These are phyloP conservation scores for Trichoderma arundinaceum DNA, from an alignment of 2,329 filamentous ascomycete species.

Conservation along the genomic window DNA sequence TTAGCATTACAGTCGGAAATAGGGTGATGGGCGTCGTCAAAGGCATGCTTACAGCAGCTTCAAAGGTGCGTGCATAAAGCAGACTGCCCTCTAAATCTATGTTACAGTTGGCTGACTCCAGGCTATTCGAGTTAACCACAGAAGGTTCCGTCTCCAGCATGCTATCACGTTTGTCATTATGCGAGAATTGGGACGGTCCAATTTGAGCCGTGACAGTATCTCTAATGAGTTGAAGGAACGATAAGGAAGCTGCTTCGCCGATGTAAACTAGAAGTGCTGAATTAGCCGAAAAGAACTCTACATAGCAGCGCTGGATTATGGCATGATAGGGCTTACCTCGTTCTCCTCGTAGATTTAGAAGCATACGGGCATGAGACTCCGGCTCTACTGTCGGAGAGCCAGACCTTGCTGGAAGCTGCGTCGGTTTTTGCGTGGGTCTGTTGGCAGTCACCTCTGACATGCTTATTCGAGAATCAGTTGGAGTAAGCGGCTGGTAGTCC, in stretches of 20 bases:
- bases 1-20: neutral
- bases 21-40: neutral
- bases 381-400: constrained; percentile 21
- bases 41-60: constrained; percentile 34
- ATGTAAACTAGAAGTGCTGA: constrained; percentile 50
- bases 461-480: constrained; percentile 41
- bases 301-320: neutral
- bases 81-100: constrained; percentile 35
- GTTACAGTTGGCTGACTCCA: constrained; percentile 22
- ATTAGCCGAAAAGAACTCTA: neutral
- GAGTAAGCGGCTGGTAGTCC: constrained; percentile 39
- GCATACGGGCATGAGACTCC: constrained; percentile 48
- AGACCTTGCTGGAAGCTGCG: neutral
- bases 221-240: constrained; percentile 61
- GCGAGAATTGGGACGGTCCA: constrained; percentile 60
- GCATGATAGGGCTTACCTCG: constrained; percentile 48
- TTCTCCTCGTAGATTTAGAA: constrained; percentile 59
- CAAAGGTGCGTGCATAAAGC: constrained; percentile 32
- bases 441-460: constrained; percentile 31
- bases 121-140: constrained; percentile 17
- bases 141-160: constrained; percentile 57
- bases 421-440: constrained; percentile 32
- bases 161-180: constrained; percentile 55
- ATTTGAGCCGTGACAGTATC: constrained; percentile 55
- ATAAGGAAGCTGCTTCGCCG: constrained; percentile 58